Base-by-base conservation (phyloP, 1,139 yeast species). In the Hansenula lynferdii region DNA sequence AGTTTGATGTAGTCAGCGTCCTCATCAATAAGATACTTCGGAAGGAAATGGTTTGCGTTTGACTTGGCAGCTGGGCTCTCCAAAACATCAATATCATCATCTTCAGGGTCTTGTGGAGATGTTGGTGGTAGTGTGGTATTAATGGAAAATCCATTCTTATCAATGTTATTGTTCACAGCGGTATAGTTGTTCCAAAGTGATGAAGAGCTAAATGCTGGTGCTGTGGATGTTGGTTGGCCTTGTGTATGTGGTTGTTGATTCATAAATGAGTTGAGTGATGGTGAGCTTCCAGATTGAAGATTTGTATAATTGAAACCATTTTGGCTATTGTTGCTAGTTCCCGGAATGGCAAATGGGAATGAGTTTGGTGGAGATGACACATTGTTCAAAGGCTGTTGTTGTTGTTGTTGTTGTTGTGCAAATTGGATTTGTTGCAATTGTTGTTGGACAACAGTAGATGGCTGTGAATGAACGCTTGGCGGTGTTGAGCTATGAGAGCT, bases 21-120 rank as follows among this genome's bases (percentile, higher is more conserved):
- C n/a, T 52, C 56, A 18, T 43, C 47, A 23, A 53, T 52, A 18
- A 53, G 36, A 23, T 49, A 38, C 2, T 54, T 37, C 4, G 57
- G 57, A 10, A 53, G 31, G 18, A 45, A 42, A 15, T 45, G 49
- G 21, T 47, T 48, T 10, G 45, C 46, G 8, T 45, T 42, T 15
- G 56, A n/a, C n/a, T 31, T 23, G 3, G 31, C 11, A 4, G 14
- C 31, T 8, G 18, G 54, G 3, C 52, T 43, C 8, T 48, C 53
- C 12, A 51, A 14, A 8, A 45, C 47, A 3, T 42, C 49, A 4
- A 16, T 28, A 8, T 25, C 16, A 14, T 34, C 21, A 15, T 35
- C 42, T n/a, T 9, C 10, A 18, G n/a, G 12, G 6, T 16, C n/a
- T 12, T 10, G 11, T 14, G 11, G 8, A 4, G n/a, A 12, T 16